These are phyloP conservation scores for Scorias spongiosa DNA, from an alignment of 2,329 filamentous ascomycete genomes.

Conservation along the genomic window DNA sequence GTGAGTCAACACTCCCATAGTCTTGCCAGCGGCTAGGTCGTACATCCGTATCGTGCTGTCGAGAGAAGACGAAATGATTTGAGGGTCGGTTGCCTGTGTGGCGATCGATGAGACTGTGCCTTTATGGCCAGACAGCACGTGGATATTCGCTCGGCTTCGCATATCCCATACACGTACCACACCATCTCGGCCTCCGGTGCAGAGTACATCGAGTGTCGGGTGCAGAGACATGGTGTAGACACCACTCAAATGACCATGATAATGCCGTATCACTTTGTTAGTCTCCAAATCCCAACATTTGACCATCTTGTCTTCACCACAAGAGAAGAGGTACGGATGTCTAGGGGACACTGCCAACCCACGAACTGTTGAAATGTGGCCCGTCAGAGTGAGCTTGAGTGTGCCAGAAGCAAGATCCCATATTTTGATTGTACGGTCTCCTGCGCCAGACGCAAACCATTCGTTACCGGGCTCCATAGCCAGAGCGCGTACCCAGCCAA, in stretches of 20 bases:
- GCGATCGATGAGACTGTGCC: slow-evolving; percentile 77
- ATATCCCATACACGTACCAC: slow-evolving; percentile 97
- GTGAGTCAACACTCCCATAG: slow-evolving; percentile 89
- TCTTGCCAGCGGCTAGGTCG: slow-evolving; percentile 92
- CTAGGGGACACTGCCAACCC: slow-evolving; percentile 83
- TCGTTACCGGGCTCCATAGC: slow-evolving; percentile 92
- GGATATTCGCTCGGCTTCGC: slow-evolving; percentile 88
- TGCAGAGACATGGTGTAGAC: slow-evolving; percentile 91
- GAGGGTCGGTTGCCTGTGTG: slow-evolving; percentile 91
- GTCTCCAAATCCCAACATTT: slow-evolving; percentile 99
- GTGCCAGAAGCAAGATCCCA: slow-evolving; percentile 87
- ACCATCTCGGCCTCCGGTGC: slow-evolving; percentile 87
- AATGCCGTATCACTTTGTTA: slow-evolving; percentile 98
- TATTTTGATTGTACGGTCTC: slow-evolving; percentile 94
- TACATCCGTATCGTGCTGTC: slow-evolving; percentile 84
- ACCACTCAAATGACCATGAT: slow-evolving; percentile 90
- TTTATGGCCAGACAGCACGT: slow-evolving; percentile 82
- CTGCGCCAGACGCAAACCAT: slow-evolving; percentile 93
- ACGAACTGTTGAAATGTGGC: slow-evolving; percentile 85
- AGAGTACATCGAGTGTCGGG: slow-evolving; percentile 83
- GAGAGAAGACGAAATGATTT: slow-evolving; percentile 85
- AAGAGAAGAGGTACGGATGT: slow-evolving; percentile 94
- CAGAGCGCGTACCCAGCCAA: slow-evolving; percentile 83
- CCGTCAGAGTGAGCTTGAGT: slow-evolving; percentile 74
- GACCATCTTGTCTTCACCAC: slow-evolving; percentile 98